Base-by-base conservation (phyloP, 176 grass and related monocot species). In the Cocos nucifera region DNA sequence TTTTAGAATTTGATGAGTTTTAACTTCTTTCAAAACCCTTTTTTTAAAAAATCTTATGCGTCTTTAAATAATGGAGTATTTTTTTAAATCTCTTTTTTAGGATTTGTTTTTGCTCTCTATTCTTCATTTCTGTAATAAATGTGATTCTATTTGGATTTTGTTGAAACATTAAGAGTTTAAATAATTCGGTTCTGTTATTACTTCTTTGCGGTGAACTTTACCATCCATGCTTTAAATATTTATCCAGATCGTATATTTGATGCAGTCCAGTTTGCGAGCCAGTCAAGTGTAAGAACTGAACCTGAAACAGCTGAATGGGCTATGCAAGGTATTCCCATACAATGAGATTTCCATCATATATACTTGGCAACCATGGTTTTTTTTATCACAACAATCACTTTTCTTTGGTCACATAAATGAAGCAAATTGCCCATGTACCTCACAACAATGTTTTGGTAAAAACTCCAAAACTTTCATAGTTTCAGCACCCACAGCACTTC, bases 231-330 rank as follows among this genome's bases (percentile, higher is more conserved):
- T 72, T 74, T 66, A 86, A 44, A 44, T 12, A 12, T 44, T 44
- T 12, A 44, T 44, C 35, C 35, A 44, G 14, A 12, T 44, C 69
- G 64, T 69, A 76, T 72, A 72, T 27, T 81, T 76, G 77, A 65
- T 80, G 59, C 75, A 85, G 80, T 78, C 51, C 84, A 53, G 60
- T 85, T 69, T 53, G 74, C 80, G 35, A 78, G 78, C 53, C 83
- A 91, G 29, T 58, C 92, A 0, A 82, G 80, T 61, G 69, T 97
- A 12, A 76, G 77, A 1, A 73, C 80, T 69, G 71, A 71, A 58
- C 48, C 81, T 4, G 84, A 91, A 50, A 56, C 84, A 22, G 58
- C 58, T 52, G 87, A 97, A 70, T 97, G 92, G 92, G 92, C 75
- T 55, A 78, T 97, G 81, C 87, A 97, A 78, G 92, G 92, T 97